Evolutionary conservation across 2,329 filamentous ascomycete genomes (phyloP).

Genomic region (Aurifilum marmelostoma): DNA sequence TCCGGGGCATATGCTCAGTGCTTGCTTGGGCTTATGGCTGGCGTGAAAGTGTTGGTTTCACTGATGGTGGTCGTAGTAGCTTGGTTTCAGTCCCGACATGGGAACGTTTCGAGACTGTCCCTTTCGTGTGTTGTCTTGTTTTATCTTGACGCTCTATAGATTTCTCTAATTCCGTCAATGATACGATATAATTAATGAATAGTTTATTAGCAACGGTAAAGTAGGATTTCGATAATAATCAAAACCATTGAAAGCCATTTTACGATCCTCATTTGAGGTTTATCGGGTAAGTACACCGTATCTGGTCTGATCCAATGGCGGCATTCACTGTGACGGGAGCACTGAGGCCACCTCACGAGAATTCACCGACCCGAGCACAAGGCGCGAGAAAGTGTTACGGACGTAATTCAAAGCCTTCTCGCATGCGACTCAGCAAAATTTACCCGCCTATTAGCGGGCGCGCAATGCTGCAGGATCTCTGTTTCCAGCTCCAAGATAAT

Average conservation of each 20-base stretch:
- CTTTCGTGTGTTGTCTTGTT: background rate
- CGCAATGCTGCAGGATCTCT: slow-evolving; percentile 31
- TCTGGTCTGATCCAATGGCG: background rate
- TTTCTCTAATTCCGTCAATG: background rate
- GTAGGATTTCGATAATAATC: background rate
- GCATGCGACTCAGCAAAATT: background rate
- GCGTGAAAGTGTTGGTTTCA: background rate
- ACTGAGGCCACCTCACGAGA: background rate
- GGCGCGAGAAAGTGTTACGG: slow-evolving; percentile 13
- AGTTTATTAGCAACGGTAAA: background rate
- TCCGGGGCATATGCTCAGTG: background rate
- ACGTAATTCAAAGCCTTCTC: slow-evolving; percentile 16
- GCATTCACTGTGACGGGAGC: background rate
- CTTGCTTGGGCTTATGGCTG: background rate
- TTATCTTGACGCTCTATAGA: background rate
- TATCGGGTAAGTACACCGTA: too few species aligned
- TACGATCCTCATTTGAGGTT: too few species aligned
- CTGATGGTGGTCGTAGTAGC: background rate
- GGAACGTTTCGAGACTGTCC: background rate
- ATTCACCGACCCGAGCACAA: background rate
- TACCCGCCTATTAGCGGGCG: slow-evolving; percentile 16
- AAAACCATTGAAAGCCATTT: too few species aligned
- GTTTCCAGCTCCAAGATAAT: slow-evolving; percentile 26
- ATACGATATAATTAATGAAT: too few species aligned
- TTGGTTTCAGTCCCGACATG: background rate